Percentiles rank a stretch among this genome's conserved stretches.
These are phyloP conservation scores for Pezicula neosporulosa DNA, from an alignment of 2,329 filamentous ascomycete genomes.

Conservation along the genomic window DNA sequence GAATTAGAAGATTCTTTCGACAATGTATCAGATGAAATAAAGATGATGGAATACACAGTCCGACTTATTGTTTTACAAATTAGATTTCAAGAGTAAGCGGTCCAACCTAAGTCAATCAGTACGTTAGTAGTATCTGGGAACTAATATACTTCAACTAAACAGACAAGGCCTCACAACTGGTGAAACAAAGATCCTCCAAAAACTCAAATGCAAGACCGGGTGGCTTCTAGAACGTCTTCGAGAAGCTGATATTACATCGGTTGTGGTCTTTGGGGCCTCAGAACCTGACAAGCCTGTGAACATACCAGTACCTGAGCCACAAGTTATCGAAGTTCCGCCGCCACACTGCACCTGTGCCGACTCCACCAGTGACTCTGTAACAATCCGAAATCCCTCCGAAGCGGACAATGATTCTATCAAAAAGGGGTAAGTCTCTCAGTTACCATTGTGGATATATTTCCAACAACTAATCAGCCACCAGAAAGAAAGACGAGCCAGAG, in stretches of 20 bases:
- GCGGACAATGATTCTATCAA: not conserved
- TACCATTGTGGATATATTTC: no score
- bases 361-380: not conserved
- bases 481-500: no score
- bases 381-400: slow-evolving; percentile 4
- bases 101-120: not conserved
- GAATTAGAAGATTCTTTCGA: slow-evolving; percentile 3
- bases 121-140: not conserved
- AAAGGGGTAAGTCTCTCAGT: not conserved
- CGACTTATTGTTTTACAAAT: slow-evolving; percentile 8
- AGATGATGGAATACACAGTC: slow-evolving; percentile 6
- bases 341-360: no score
- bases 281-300: slow-evolving; percentile 4
- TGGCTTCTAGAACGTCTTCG: slow-evolving; percentile 3
- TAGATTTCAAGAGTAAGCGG: slow-evolving; percentile 4
- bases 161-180: not conserved
- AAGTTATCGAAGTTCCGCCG: no score
- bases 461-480: no score
- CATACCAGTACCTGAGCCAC: not conserved
- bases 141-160: not conserved
- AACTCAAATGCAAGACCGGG: slow-evolving; percentile 2
- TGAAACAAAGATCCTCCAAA: slow-evolving; percentile 2
- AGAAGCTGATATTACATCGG: slow-evolving; percentile 1
- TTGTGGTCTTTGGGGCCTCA: slow-evolving; percentile 5
- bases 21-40: not conserved